Percentiles rank a stretch among this genome's conserved stretches.
Conservation (phyloP, 2,329 filamentous ascomycete genomes). For the Ophiocordyceps camponoti-leonardi region DNA sequence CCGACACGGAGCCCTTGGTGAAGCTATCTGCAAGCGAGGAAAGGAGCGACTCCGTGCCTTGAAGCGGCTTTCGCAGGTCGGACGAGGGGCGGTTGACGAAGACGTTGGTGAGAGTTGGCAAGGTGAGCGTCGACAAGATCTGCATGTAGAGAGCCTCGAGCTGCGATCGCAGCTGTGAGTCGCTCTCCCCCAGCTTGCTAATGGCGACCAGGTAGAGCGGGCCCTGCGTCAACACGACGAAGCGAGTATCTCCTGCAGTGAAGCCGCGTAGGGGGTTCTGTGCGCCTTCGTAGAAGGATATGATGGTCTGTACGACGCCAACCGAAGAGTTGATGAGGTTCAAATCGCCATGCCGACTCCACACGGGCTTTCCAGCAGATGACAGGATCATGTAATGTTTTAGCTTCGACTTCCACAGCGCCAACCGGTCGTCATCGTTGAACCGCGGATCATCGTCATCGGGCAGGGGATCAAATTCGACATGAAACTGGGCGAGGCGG, state of each 20-base stretch:
- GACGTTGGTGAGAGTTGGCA: slow-evolving; percentile 71
- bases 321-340: slow-evolving; percentile 85
- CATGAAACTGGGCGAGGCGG: slow-evolving; percentile 47
- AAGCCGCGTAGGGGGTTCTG: slow-evolving; percentile 68
- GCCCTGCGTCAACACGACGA: slow-evolving; percentile 71
- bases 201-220: slow-evolving; percentile 89
- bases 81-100: slow-evolving; percentile 87
- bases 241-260: slow-evolving; percentile 69
- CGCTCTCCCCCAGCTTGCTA: slow-evolving; percentile 81
- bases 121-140: slow-evolving; percentile 83
- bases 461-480: slow-evolving; percentile 64
- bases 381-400: slow-evolving; percentile 97
- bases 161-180: slow-evolving; percentile 70
- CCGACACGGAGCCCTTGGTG: slow-evolving; percentile 77
- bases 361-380: slow-evolving; percentile 91
- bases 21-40: slow-evolving; percentile 91
- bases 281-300: slow-evolving; percentile 81
- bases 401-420: slow-evolving; percentile 74
- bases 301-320: slow-evolving; percentile 90
- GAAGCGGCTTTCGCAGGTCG: slow-evolving; percentile 72
- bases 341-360: slow-evolving; percentile 84
- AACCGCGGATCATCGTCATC: slow-evolving; percentile 26
- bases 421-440: slow-evolving; percentile 41
- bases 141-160: slow-evolving; percentile 96
- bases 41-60: slow-evolving; percentile 80